Base-by-base conservation (phyloP, 1,284 basidiomycete species). In the Cutaneotrichosporon cutaneum region DNA sequence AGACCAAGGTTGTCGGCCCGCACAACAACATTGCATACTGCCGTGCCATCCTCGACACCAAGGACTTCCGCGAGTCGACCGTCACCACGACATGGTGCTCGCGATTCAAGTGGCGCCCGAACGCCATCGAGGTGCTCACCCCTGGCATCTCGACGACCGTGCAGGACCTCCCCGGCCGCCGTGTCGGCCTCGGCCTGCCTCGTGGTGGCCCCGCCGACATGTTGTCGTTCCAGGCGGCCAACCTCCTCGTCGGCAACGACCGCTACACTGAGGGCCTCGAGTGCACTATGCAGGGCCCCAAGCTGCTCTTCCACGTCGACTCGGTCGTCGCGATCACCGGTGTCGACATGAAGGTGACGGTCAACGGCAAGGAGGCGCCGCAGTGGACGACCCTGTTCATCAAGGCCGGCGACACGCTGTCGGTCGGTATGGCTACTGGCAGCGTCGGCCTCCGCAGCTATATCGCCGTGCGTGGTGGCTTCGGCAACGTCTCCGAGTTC, bases 131-230 rank as follows among this genome's bases (percentile, higher is more conserved):
- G 33, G 82, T 89, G 2, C 55, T 87, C 11, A 81, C 82, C 5
- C 79, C 83, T 0, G 87, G 88, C 0, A 77, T 88, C 22, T 85
- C 86, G 44, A 83, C 83, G 1, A 84, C 85, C 0, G 80, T 89
- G 0, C 88, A 90, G 70, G 87, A 88, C 69, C 81, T 85, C 22
- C 86, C 87, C 2, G 85, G 85, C 1, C 81, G 88, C 16, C 75
- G 72, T 9, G 79, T 84, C 1, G 84, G 85, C 0, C 77, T 84
- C 47, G 88, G 88, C 14, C 83, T 89, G 10, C 88, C 88, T 0
- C 82, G 80, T n/a, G 84, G 85, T 61, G 88, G 88, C 0, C 85
- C 87, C 0, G 86, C 87, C 83, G 88, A 90, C 71, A 69, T 80
- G 11, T 74, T 86, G 8, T 84, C 87, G 0, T 85, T 88, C 70